Base-by-base conservation (phyloP, 805 yeast species). In the Kazachstania africana region DNA sequence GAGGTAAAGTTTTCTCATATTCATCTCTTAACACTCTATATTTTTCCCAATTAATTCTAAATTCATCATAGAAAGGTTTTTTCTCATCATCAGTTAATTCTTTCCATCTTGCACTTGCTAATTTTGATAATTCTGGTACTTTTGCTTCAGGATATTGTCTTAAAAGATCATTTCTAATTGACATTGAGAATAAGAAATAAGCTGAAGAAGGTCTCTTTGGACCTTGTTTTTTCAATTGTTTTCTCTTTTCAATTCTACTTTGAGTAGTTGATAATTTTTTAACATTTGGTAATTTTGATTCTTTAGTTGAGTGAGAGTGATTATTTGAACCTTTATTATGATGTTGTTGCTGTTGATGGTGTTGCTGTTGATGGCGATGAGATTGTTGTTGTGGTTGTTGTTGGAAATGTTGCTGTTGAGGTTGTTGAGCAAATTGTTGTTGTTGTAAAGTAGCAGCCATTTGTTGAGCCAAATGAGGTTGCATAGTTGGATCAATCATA, bases 21-120 rank as follows among this genome's bases (percentile, higher is more conserved):
- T 50, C 55, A 25, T 51, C 57, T 45, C 59, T 55, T 17, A 52
- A 41, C 3, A 47, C 38, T 39, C 57, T 47, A 31, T 55, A 57
- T 28, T 48, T 47, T 24, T 53, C 57, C 60, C 60, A 55, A 26
- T 54, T 52, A 6, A 46, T 42, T 38, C 54, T 45, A 29, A 52
- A 53, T 34, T 49, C 77, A 48, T 68, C 74, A 60, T 78, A 85
- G 61, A 75, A 84, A 36, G 93, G 88, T 46, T 63, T 66, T 68
- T 85, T 87, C 41, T 78, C 84, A 24, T 72, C 77, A 35, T 72
- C 79, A 36, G 66, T 61, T 50, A 88, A 65, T 34, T 77, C 76
- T 67, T 76, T 83, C 98, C 98, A 88, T 60, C 71, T 75, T 54
- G 81, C 85, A 52, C 95, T 95, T 47, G 85, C 78, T 38, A 81